Evolutionary conservation across 2,329 filamentous ascomycete genomes (phyloP).

Genomic region (Didymella sp.): DNA sequence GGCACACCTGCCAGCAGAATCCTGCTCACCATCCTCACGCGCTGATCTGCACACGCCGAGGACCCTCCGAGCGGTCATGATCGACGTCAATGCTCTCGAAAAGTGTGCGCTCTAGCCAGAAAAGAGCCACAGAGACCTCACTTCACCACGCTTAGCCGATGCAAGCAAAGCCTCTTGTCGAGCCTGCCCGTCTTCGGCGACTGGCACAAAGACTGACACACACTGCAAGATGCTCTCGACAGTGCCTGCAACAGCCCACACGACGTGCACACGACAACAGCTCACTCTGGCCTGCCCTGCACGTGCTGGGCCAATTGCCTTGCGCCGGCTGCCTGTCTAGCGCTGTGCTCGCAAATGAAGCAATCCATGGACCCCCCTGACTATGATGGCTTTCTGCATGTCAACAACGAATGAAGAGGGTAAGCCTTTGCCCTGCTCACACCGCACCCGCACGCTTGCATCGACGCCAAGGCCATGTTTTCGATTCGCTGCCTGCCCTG

Average conservation of each 20-base stretch:
- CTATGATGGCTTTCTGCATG: slow-evolving; percentile 11
- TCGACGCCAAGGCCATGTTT: slow-evolving; percentile 9
- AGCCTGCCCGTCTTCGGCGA: slow-evolving; percentile 14
- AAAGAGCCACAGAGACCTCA: slow-evolving; percentile 9
- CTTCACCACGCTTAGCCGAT: slow-evolving; percentile 15
- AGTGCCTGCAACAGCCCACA: background rate
- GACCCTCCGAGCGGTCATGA: slow-evolving; percentile 18
- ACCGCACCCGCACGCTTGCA: slow-evolving; percentile 22
- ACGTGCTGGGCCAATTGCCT: slow-evolving; percentile 10
- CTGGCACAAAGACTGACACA: background rate
- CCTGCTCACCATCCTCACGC: background rate
- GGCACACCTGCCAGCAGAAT: background rate
- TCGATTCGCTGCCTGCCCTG: slow-evolving; percentile 14
- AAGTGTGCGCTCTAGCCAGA: slow-evolving; percentile 15
- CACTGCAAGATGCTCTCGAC: background rate
- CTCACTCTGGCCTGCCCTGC: slow-evolving; percentile 1
- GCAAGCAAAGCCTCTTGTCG: slow-evolving; percentile 13
- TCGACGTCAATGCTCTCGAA: slow-evolving; percentile 17
- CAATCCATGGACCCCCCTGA: slow-evolving; percentile 32
- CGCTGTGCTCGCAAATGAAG: slow-evolving; percentile 22
- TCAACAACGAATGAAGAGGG: slow-evolving; percentile 29
- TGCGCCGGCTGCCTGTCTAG: slow-evolving; percentile 27
- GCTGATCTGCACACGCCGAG: slow-evolving; percentile 22
- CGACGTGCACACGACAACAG: slow-evolving; percentile 19
- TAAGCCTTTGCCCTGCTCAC: slow-evolving; percentile 13